Percentiles rank a stretch among this genome's conserved stretches.
phyloP scores from a whole-genome alignment of 495 filamentous ascomycete genomes.

The Neurospora hispaniola region DNA sequence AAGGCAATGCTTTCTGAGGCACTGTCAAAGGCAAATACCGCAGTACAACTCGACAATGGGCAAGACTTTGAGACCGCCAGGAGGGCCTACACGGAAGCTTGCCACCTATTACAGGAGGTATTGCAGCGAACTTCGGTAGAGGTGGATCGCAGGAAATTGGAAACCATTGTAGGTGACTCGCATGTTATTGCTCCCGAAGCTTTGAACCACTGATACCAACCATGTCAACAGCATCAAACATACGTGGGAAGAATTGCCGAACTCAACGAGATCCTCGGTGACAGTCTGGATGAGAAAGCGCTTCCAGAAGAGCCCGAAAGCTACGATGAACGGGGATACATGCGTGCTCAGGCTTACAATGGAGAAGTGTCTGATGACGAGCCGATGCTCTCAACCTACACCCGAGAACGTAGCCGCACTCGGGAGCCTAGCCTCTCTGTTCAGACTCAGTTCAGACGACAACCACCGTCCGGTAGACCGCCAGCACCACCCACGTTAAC shows the following conservation, averaged over 20 bases:
- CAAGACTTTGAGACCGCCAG: slow-evolving; percentile 90
- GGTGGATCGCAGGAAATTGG: slow-evolving; percentile 77
- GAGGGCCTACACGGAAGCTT: slow-evolving; percentile 84
- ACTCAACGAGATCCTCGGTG: slow-evolving; percentile 57
- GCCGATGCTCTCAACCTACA: slow-evolving; percentile 18
- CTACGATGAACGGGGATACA: slow-evolving; percentile 41
- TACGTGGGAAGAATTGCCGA: slow-evolving; percentile 84
- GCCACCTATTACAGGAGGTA: slow-evolving; percentile 73
- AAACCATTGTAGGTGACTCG: slow-evolving; percentile 68
- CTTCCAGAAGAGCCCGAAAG: slow-evolving; percentile 71
- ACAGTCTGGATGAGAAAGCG: slow-evolving; percentile 53
- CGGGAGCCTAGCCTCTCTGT: neutral
- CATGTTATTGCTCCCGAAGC: neutral
- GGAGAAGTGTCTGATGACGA: slow-evolving; percentile 34
- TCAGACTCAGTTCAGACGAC: neutral
- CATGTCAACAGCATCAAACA: slow-evolving; percentile 55
- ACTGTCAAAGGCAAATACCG: slow-evolving; percentile 87
- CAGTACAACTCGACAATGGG: slow-evolving; percentile 87
- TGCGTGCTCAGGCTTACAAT: slow-evolving; percentile 33
- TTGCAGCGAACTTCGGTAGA: slow-evolving; percentile 69
- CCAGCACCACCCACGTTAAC: slow-evolving; percentile 8
- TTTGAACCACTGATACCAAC: neutral
- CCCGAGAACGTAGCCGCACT: neutral
- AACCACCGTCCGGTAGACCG: slow-evolving; percentile 1
- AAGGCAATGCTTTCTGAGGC: slow-evolving; percentile 91